Conservation (phyloP, 2,329 filamentous ascomycete species). For the Stachybotrys elegans region DNA sequence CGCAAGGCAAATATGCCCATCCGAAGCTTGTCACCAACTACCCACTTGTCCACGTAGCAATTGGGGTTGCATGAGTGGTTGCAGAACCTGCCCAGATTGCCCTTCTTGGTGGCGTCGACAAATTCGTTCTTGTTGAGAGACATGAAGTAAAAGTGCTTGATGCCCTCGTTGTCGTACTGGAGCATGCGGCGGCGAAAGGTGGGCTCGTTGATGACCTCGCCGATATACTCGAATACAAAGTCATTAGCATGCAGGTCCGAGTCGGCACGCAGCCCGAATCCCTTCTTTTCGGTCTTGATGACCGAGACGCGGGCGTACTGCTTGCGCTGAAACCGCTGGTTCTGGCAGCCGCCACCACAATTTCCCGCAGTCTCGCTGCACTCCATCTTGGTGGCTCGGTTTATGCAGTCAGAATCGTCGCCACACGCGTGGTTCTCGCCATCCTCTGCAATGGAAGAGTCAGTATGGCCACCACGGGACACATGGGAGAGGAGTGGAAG, state of each 20-base stretch:
- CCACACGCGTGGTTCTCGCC: slow-evolving; percentile 80
- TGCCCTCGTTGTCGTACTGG: slow-evolving; percentile 91
- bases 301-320: slow-evolving; percentile 89
- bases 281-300: slow-evolving; percentile 97
- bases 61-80: slow-evolving; percentile 99
- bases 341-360: slow-evolving; percentile 84
- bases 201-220: slow-evolving; percentile 92
- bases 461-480: slow-evolving; percentile 6
- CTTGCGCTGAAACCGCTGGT: slow-evolving; percentile 88
- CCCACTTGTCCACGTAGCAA: slow-evolving; percentile 99
- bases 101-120: slow-evolving; percentile 94
- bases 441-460: slow-evolving; percentile 38
- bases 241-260: slow-evolving; percentile 72
- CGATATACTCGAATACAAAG: slow-evolving; percentile 97
- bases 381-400: slow-evolving; percentile 96
- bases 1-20: slow-evolving; percentile 98
- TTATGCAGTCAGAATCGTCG: slow-evolving; percentile 97
- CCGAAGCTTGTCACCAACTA: slow-evolving; percentile 91
- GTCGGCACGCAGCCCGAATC: slow-evolving; percentile 84
- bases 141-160: slow-evolving; percentile 99
- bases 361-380: slow-evolving; percentile 74
- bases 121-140: slow-evolving; percentile 95
- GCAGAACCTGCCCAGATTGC: slow-evolving; percentile 94
- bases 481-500: not conserved
- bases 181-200: slow-evolving; percentile 86